Conservation (phyloP, 495 filamentous ascomycete species). For the Aspergillus ellipticus region DNA sequence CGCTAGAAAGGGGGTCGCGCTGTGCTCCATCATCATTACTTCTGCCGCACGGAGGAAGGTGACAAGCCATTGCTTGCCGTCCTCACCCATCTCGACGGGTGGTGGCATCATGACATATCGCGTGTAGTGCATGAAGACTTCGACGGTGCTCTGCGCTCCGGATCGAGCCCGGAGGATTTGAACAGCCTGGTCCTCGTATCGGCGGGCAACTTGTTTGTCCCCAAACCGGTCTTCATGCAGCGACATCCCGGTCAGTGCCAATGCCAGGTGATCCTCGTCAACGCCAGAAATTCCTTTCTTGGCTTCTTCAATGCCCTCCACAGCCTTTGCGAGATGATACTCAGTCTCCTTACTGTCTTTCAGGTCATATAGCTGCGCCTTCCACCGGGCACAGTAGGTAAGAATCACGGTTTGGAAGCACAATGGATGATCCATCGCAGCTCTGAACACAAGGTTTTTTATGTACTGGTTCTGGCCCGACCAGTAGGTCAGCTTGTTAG, state of each 20-base stretch:
- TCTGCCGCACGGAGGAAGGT: constrained; percentile 38
- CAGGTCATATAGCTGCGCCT: constrained; percentile 25
- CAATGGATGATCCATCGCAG: constrained; percentile 34
- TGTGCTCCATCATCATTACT: constrained; percentile 35
- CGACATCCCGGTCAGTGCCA: constrained; percentile 38
- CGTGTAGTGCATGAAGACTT: constrained; percentile 39
- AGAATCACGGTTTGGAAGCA: constrained; percentile 39
- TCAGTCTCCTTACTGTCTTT: constrained; percentile 23
- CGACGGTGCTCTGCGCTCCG: constrained; percentile 22
- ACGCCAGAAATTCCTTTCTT: constrained; percentile 15
- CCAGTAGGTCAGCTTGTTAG: constrained; percentile 40
- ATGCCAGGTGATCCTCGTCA: constrained; percentile 28
- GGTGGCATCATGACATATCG: constrained; percentile 30
- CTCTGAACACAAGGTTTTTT: constrained; percentile 36
- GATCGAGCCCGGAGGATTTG: constrained; percentile 30
- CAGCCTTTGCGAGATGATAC: constrained; percentile 22
- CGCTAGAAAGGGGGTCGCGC: constrained; percentile 21
- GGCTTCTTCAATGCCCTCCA: constrained; percentile 26
- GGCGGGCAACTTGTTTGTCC: constrained; percentile 22
- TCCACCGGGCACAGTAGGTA: constrained; percentile 40
- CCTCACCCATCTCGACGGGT: constrained; percentile 1
- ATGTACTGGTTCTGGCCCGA: constrained; percentile 40
- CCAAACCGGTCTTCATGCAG: constrained; percentile 44
- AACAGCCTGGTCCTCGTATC: constrained; percentile 30
- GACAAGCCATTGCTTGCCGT: constrained; percentile 30